phyloP scores from a whole-genome alignment of 768 basidiomycete genomes.

The Infundibulicybe gibba region DNA sequence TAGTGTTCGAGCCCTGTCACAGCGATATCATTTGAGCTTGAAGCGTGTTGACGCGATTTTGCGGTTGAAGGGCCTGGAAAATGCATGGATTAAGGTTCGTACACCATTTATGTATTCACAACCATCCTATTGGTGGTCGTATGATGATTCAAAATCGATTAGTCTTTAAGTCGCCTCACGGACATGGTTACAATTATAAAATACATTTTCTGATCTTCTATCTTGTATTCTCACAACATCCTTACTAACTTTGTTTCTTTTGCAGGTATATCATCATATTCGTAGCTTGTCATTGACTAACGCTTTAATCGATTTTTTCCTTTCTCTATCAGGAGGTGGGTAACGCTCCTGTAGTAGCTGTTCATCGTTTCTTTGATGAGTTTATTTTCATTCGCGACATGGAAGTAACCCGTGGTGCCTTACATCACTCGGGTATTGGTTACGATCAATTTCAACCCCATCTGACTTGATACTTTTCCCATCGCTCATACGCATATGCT shows the following conservation, averaged over 20 bases:
- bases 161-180: conserved; percentile 79
- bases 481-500: conserved; percentile 2
- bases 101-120: conserved; percentile 10
- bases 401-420: conserved; percentile 57
- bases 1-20: conserved; percentile 57
- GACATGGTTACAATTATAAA: conserved; percentile 62
- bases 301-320: not conserved
- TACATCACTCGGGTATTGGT: conserved; percentile 60
- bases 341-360: conserved; percentile 6
- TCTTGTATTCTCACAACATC: conserved; percentile 1
- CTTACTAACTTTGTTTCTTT: not conserved
- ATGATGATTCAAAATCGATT: conserved; percentile 79
- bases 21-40: conserved; percentile 60
- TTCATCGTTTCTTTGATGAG: conserved; percentile 41
- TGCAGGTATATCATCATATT: conserved; percentile 12
- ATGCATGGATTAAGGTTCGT: conserved; percentile 68
- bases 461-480: conserved; percentile 38
- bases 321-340: conserved; percentile 34
- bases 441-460: conserved; percentile 67
- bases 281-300: conserved; percentile 9
- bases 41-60: conserved; percentile 84
- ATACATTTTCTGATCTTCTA: conserved; percentile 7
- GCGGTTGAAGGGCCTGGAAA: conserved; percentile 76
- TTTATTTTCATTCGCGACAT: conserved; percentile 67
- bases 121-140: conserved; percentile 8